phyloP scores from a whole-genome alignment of 768 basidiomycete genomes.

The Trichaptum fuscoviolaceum region DNA sequence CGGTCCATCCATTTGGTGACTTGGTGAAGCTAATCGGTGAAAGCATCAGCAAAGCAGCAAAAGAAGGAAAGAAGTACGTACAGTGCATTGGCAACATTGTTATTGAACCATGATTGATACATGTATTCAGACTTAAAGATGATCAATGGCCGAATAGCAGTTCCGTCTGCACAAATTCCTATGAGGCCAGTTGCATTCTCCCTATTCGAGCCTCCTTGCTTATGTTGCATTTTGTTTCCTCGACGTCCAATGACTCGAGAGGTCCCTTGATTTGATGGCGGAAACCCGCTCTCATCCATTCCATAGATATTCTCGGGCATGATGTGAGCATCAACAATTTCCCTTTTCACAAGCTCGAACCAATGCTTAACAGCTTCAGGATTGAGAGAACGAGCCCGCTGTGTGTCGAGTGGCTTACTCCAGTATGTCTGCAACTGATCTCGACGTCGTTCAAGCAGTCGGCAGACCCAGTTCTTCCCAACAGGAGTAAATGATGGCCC shows the following conservation, averaged over 20 bases:
- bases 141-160: conserved; percentile 25
- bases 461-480: conserved; percentile 23
- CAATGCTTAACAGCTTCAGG: conserved; percentile 24
- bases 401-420: conserved; percentile 25
- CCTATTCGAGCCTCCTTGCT: conserved; percentile 23
- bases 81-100: conserved; percentile 31
- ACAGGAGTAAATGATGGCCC: conserved; percentile 17
- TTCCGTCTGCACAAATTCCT: conserved; percentile 37
- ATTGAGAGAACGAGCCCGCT: conserved; percentile 26
- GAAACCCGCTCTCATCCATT: conserved; percentile 30
- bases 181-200: conserved; percentile 34
- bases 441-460: conserved; percentile 24
- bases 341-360: conserved; percentile 28
- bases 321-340: conserved; percentile 15
- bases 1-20: conserved; percentile 29
- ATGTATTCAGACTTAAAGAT: conserved; percentile 36
- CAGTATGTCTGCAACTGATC: conserved; percentile 28
- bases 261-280: conserved; percentile 7
- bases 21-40: conserved; percentile 17
- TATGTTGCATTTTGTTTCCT: conserved; percentile 26
- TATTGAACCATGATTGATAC: conserved; percentile 25
- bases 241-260: conserved; percentile 11
- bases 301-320: conserved; percentile 21
- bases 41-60: conserved; percentile 6
- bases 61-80: conserved; percentile 18